Base-by-base conservation (phyloP, 306 rosid species). In the Quercus wislizeni region DNA sequence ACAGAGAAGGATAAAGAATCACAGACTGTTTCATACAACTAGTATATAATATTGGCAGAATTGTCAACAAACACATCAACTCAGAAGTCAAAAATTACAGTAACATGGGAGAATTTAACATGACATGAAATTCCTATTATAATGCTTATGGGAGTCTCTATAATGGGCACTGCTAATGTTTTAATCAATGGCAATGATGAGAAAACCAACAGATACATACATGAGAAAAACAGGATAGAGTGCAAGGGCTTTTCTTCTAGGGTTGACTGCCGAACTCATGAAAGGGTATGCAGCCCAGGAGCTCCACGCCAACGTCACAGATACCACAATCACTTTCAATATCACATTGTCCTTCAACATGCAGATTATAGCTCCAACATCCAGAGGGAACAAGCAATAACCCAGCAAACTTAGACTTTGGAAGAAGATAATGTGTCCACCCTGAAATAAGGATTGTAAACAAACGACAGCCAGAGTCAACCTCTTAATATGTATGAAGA, bases 231-330 rank as follows among this genome's bases (percentile, higher is more conserved):
- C 99, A 25, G 99, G 99, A 82, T 95, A 95, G 18, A 95, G 97
- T 1, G 99, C 99, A 55, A 95, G 99, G 55, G 99, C 99, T 85
- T 95, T 95, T 86, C 99, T 92, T 87, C 99, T 90, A 1, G 99
- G 99, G 84, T 93, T 95, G 79, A 95, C 99, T 28, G 98, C 99
- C 71, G 99, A 85, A 59, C 99, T 95, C 98, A 95, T 95, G 88
- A 93, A 95, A 79, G 99, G 99, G 79, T 95, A 95, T 25, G 99
- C 99, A 19, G 99, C 92, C 99, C 99, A 95, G 19, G 97, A 93
- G 75, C 99, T 95, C 99, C 99, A 95, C 18, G 96, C 98, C 85
- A 95, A 76, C 28, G 99, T 90, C 83, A 95, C 97, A 68, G 92
- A 81, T 14, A 91, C 99, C 81, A 91, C 97, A 72, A 91, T 81